phyloP scores from a whole-genome alignment of 176 grass and related monocot genomes.

The Zoysia japonica region DNA sequence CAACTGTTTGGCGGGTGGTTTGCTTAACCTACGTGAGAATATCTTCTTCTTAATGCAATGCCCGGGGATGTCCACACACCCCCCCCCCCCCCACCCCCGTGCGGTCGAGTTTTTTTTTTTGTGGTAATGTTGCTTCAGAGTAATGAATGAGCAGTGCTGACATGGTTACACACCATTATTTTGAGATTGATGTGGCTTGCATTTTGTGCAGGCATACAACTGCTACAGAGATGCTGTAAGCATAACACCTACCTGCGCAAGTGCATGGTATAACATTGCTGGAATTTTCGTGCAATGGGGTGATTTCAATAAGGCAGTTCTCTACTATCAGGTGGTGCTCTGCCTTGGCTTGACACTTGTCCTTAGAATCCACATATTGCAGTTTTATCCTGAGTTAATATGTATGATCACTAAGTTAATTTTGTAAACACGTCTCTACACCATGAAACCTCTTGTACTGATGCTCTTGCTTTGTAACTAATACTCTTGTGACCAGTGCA shows the following conservation, averaged over 20 bases:
- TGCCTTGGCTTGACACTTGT: conserved; percentile 7
- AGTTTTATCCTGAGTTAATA: background rate
- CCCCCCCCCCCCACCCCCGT: too few species aligned
- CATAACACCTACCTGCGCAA: conserved; percentile 65
- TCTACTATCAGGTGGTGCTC: conserved; percentile 63
- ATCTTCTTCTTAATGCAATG: too few species aligned
- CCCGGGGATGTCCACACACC: too few species aligned
- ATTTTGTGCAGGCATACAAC: conserved; percentile 65
- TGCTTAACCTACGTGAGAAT: too few species aligned
- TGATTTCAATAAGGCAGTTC: conserved; percentile 61
- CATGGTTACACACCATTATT: background rate
- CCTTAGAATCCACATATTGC: background rate
- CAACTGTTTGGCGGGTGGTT: too few species aligned
- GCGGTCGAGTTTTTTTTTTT: too few species aligned
- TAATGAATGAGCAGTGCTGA: background rate
- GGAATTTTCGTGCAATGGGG: conserved; percentile 70
- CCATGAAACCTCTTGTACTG: background rate
- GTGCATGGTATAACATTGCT: conserved; percentile 76
- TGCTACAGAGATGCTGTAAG: conserved; percentile 64
- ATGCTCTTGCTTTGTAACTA: conserved; percentile 12
- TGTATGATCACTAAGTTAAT: background rate
- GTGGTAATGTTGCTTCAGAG: background rate
- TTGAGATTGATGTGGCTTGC: background rate
- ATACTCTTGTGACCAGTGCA: background rate
- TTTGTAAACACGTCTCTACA: background rate